A percentile compares a stretch with the other conserved stretches of the same genome.
Evolutionary conservation across 192 early-diverging fungal genomes (phyloP).

Genomic region (Gaertneriomyces sp.): DNA sequence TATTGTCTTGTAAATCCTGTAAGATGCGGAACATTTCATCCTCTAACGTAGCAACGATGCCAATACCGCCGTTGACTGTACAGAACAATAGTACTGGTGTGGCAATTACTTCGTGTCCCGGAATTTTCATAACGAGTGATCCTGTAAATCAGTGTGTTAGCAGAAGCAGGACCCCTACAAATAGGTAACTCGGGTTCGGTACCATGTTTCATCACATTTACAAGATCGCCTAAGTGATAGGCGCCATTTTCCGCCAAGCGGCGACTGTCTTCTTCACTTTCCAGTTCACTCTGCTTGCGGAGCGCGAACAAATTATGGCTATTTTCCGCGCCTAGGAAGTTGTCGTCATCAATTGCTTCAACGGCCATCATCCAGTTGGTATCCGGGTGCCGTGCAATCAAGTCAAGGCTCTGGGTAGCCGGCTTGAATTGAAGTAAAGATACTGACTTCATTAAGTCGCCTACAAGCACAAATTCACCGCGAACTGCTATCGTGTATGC

Average conservation of each 20-base stretch:
- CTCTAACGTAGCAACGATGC: conserved; percentile 68
- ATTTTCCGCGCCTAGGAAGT: conserved; percentile 61
- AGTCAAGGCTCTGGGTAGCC: conserved; percentile 36
- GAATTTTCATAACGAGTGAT: conserved; percentile 71
- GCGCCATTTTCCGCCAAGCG: conserved; percentile 59
- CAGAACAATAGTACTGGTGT: conserved; percentile 61
- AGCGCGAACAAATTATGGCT: conserved; percentile 58
- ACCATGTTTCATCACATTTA: conserved; percentile 80
- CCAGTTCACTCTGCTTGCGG: conserved; percentile 46
- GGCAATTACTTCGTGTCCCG: conserved; percentile 51
- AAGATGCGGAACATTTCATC: conserved; percentile 56
- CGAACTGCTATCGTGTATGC: conserved; percentile 52
- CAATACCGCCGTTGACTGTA: conserved; percentile 77
- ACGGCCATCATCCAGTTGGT: conserved; percentile 64
- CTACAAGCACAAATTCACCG: conserved; percentile 72
- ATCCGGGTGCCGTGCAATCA: conserved; percentile 59
- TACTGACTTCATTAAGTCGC: conserved; percentile 80
- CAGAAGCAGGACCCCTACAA: neutral
- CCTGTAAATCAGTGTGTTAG: conserved; percentile 36
- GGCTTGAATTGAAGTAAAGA: conserved; percentile 53
- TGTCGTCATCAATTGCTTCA: conserved; percentile 55
- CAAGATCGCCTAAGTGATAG: conserved; percentile 74
- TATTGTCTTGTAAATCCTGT: conserved; percentile 59
- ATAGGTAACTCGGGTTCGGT: neutral
- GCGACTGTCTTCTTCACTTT: conserved; percentile 48